phyloP scores from a whole-genome alignment of 2,329 filamentous ascomycete genomes.

The Sodiomyces alkalinus region DNA sequence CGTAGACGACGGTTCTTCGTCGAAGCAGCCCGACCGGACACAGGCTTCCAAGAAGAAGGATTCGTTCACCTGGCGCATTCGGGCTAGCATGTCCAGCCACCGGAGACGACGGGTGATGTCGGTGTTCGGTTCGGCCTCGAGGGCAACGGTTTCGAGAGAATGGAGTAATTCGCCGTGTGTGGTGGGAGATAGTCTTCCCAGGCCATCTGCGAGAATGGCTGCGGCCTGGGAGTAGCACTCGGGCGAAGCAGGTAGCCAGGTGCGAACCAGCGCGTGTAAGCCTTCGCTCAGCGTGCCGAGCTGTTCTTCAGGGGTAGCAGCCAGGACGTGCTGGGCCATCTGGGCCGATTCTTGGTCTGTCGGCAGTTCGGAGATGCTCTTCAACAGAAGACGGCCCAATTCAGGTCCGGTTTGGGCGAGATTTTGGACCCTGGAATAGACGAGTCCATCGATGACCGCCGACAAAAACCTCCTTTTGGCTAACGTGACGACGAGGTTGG shows the following conservation, averaged over 20 bases:
- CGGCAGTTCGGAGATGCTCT: constrained; percentile 2
- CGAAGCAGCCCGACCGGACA: constrained; percentile 5
- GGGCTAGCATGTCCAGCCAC: constrained; percentile 9
- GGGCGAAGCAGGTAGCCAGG: constrained; percentile 1
- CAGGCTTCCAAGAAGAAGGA: constrained; percentile 7
- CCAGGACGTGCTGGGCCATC: constrained; percentile 4
- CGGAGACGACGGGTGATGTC: constrained; percentile 2
- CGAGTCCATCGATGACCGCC: constrained; percentile 6
- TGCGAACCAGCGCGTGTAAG: constrained; percentile 5
- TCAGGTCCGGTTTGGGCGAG: background rate
- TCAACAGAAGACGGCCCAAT: constrained; percentile 4
- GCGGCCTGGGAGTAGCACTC: background rate
- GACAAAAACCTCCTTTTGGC: no score
- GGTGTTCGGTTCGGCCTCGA: background rate
- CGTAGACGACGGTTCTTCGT: background rate
- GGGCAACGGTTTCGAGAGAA: background rate
- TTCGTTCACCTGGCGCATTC: constrained; percentile 6
- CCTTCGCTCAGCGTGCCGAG: constrained; percentile 3
- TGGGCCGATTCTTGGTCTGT: background rate
- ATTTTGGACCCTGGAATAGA: constrained; percentile 3
- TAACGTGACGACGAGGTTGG: no score
- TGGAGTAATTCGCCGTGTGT: constrained; percentile 2
- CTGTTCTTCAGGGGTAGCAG: constrained; percentile 1
- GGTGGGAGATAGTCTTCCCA: background rate
- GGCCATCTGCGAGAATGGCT: background rate